Percentiles rank a stretch among this genome's conserved stretches.
These are phyloP conservation scores for Amborella trichopoda DNA, from an alignment of 164 flowering plant species.

Conservation along the genomic window DNA sequence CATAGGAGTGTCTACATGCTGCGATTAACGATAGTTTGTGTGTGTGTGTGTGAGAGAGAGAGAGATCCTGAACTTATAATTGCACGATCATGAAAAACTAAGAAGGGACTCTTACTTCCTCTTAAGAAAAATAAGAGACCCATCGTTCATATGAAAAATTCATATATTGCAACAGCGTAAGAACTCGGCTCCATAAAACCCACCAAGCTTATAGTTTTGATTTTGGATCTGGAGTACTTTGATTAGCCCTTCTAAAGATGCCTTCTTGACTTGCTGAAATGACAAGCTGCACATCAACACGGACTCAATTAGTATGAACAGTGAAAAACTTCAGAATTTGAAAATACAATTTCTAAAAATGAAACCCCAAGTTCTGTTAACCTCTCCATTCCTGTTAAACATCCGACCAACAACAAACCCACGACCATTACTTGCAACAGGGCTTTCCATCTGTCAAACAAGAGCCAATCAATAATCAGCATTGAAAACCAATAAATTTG, in stretches of 20 bases:
- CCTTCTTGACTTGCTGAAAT: slow-evolving; percentile 79
- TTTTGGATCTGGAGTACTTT: slow-evolving; percentile 11
- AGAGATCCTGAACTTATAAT: no score
- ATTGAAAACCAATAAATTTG: no score
- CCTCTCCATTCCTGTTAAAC: slow-evolving; percentile 84
- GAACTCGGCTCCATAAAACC: no score
- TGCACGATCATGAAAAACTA: no score
- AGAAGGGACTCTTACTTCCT: no score
- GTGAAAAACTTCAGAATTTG: neutral
- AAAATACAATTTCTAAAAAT: neutral
- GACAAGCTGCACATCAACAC: slow-evolving; percentile 44
- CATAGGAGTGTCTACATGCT: no score
- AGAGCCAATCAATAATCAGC: neutral
- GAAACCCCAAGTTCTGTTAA: slow-evolving; percentile 13
- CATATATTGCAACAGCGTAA: no score
- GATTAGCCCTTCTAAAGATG: slow-evolving; percentile 35
- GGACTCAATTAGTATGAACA: neutral
- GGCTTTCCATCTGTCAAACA: slow-evolving; percentile 36
- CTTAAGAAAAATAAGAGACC: no score
- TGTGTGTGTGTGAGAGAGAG: no score
- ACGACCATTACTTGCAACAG: slow-evolving; percentile 34
- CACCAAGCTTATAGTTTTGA: slow-evolving; percentile 32
- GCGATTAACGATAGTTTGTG: no score
- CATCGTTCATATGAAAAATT: no score
- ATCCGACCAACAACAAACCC: slow-evolving; percentile 53